Evolutionary conservation across 257 asterid species (phyloP).

Genomic region (Eucommia ulmoides): DNA sequence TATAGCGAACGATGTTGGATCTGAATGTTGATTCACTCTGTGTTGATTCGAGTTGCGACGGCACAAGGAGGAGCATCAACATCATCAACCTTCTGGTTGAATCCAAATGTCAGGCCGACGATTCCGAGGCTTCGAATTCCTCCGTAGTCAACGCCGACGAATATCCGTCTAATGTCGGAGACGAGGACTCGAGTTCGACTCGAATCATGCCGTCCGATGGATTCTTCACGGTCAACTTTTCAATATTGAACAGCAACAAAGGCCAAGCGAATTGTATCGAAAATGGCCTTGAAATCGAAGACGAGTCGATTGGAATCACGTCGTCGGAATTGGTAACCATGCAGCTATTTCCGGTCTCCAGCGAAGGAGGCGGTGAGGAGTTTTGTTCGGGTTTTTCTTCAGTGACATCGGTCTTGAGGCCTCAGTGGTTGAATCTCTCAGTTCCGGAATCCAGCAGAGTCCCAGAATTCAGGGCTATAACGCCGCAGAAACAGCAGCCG

Average conservation of each 20-base stretch:
- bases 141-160: slow-evolving; percentile 1
- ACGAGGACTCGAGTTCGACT: neutral
- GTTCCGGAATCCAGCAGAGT: neutral
- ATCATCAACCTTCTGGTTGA: neutral
- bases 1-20: neutral
- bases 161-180: neutral
- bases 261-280: neutral
- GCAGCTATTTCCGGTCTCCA: slow-evolving; percentile 2
- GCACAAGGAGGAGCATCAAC: neutral
- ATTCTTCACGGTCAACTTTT: neutral
- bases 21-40: neutral
- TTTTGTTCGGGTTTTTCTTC: neutral
- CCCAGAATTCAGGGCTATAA: neutral
- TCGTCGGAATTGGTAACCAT: neutral
- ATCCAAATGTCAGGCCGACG: neutral
- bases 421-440: neutral
- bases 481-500: neutral
- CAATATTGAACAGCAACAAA: neutral
- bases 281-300: neutral
- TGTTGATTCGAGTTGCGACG: neutral
- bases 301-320: neutral
- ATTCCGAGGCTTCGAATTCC: slow-evolving; percentile 1
- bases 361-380: neutral
- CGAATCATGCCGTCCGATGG: neutral
- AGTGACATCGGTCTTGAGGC: neutral